phyloP scores from a whole-genome alignment of 768 basidiomycete genomes.

The Nevesoporus exiguus region DNA sequence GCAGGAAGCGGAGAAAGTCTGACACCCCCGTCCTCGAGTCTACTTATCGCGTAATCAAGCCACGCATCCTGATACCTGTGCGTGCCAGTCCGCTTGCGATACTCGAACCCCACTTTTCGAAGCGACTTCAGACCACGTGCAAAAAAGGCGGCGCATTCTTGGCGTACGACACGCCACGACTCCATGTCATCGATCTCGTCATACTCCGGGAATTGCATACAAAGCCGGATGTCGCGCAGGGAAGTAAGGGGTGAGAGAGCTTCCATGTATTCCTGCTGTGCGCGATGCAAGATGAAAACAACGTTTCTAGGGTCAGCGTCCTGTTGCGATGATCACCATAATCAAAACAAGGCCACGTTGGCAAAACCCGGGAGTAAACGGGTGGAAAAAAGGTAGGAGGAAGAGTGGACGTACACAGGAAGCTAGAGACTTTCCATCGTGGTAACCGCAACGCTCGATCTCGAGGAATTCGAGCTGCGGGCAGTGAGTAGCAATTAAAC shows the following conservation, averaged over 20 bases:
- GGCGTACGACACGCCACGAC: slow-evolving; percentile 30
- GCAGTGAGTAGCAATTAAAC: slow-evolving; percentile 26
- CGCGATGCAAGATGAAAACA: slow-evolving; percentile 24
- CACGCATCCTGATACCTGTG: slow-evolving; percentile 36
- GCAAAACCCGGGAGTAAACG: slow-evolving; percentile 12
- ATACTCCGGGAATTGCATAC: slow-evolving; percentile 36
- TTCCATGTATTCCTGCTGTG: slow-evolving; percentile 35
- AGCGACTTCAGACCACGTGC: slow-evolving; percentile 32
- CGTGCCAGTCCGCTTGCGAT: slow-evolving; percentile 35
- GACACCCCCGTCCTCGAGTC: slow-evolving; percentile 19
- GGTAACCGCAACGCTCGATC: slow-evolving; percentile 36
- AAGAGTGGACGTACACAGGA: slow-evolving; percentile 32
- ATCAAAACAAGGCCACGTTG: slow-evolving; percentile 21
- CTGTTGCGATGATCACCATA: slow-evolving; percentile 20
- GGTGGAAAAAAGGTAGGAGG: slow-evolving; percentile 11
- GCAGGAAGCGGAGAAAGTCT: slow-evolving; percentile 24
- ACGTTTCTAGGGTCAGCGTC: slow-evolving; percentile 31
- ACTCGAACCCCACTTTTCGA: slow-evolving; percentile 33
- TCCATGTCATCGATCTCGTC: slow-evolving; percentile 31
- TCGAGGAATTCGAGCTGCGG: slow-evolving; percentile 33
- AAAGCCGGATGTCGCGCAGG: slow-evolving; percentile 32
- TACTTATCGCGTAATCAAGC: slow-evolving; percentile 32
- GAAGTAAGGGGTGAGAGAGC: slow-evolving; percentile 28
- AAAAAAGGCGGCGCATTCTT: slow-evolving; percentile 28
- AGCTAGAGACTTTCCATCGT: slow-evolving; percentile 36